Percentiles rank a stretch among this genome's conserved stretches.
These are phyloP conservation scores for Tephrocybe sp. DNA, from an alignment of 768 basidiomycete genomes.

Conservation along the genomic window DNA sequence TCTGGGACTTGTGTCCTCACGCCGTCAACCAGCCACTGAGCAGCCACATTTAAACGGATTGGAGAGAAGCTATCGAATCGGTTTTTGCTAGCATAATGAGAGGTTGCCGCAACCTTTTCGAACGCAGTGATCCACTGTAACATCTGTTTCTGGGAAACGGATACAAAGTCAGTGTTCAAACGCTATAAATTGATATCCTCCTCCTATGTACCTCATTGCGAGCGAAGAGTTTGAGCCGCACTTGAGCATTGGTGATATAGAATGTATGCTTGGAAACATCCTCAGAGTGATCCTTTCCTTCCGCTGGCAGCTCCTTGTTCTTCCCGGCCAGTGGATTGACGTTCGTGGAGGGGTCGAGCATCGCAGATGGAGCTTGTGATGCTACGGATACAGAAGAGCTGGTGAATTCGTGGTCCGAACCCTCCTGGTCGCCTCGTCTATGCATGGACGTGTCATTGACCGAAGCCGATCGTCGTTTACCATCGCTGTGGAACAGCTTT, in stretches of 20 bases:
- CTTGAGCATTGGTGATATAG: constrained; percentile 89
- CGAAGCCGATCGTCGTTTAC: constrained; percentile 17
- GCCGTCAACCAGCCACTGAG: constrained; percentile 98
- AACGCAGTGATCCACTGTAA: constrained; percentile 94
- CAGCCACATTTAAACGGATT: constrained; percentile 87
- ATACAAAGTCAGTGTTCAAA: constrained; percentile 2
- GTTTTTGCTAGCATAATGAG: constrained; percentile 78
- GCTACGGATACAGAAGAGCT: constrained; percentile 30
- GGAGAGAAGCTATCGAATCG: constrained; percentile 96
- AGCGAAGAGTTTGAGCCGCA: constrained; percentile 82
- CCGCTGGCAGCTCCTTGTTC: constrained; percentile 18
- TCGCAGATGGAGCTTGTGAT: constrained; percentile 48
- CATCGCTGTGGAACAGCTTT: constrained; percentile 39
- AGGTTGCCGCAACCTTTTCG: constrained; percentile 73
- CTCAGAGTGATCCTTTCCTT: constrained; percentile 26
- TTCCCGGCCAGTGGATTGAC: constrained; percentile 47
- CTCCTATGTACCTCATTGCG: constrained; percentile 84
- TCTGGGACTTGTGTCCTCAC: constrained; percentile 42
- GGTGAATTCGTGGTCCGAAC: constrained; percentile 22
- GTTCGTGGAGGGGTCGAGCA: constrained; percentile 84
- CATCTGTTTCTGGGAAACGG: constrained; percentile 76
- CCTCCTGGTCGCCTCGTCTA: not conserved
- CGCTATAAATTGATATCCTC: too few relatives aligned
- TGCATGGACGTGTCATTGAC: constrained; percentile 14
- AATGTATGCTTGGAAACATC: constrained; percentile 91